phyloP scores from a whole-genome alignment of 352 stramenopile genomes.

The Phytophthora pinifolia region DNA sequence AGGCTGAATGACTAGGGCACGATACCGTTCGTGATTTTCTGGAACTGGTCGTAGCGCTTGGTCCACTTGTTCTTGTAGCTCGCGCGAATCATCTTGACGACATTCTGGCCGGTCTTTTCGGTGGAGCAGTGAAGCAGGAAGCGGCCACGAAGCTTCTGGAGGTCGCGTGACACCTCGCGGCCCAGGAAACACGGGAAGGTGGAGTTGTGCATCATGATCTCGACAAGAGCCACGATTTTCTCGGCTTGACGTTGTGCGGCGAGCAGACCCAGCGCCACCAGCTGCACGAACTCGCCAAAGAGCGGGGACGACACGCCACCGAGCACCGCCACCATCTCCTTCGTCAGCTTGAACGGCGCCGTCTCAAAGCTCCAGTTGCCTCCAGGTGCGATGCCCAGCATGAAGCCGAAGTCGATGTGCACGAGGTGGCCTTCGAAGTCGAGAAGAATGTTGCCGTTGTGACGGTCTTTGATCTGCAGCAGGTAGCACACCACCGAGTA shows the following conservation, averaged over 20 bases:
- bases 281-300: slow-evolving; percentile 72
- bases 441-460: slow-evolving; percentile 97
- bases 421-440: slow-evolving; percentile 89
- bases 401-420: slow-evolving; percentile 98
- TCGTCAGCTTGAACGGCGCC: slow-evolving; percentile 96
- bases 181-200: slow-evolving; percentile 78
- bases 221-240: slow-evolving; percentile 64
- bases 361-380: slow-evolving; percentile 92
- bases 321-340: slow-evolving; percentile 94
- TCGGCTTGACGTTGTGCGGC: slow-evolving; percentile 58
- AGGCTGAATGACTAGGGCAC: slow-evolving; percentile 38
- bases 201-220: slow-evolving; percentile 87
- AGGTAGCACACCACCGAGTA: slow-evolving; percentile 86
- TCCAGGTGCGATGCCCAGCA: slow-evolving; percentile 94
- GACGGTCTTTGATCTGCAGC: slow-evolving; percentile 93
- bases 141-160: slow-evolving; percentile 69
- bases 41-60: slow-evolving; percentile 94
- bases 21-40: slow-evolving; percentile 91
- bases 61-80: slow-evolving; percentile 94
- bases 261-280: slow-evolving; percentile 58
- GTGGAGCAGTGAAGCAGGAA: slow-evolving; percentile 61
- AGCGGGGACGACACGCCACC: slow-evolving; percentile 55
- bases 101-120: slow-evolving; percentile 65
- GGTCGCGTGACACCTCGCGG: slow-evolving; percentile 88
- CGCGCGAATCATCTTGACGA: slow-evolving; percentile 89